Percentiles rank a stretch among this genome's conserved stretches.
These are phyloP conservation scores for Parastagonospora avenae DNA, from an alignment of 2,329 filamentous ascomycete genomes.

Conservation along the genomic window DNA sequence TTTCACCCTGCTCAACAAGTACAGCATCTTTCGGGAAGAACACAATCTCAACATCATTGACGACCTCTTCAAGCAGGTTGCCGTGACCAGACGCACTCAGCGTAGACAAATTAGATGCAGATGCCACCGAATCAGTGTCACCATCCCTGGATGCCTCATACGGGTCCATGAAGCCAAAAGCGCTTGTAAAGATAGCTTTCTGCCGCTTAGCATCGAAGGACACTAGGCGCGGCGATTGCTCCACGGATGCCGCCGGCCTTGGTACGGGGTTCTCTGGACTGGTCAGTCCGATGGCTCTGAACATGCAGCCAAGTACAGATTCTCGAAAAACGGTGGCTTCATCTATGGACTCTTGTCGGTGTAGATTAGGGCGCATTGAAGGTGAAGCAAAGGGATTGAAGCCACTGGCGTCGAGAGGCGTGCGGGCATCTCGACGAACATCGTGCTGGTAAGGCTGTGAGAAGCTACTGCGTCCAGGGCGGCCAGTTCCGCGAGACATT, in stretches of 20 bases:
- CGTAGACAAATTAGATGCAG: slow-evolving; percentile 50
- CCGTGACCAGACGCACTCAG: slow-evolving; percentile 64
- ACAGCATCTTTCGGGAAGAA: slow-evolving; percentile 95
- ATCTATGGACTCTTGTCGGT: slow-evolving; percentile 80
- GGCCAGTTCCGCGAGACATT: slow-evolving; percentile 65
- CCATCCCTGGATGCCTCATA: slow-evolving; percentile 79
- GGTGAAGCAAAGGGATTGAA: slow-evolving; percentile 50
- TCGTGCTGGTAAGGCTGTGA: slow-evolving; percentile 55
- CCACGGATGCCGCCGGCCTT: slow-evolving; percentile 70
- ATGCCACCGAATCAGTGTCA: slow-evolving; percentile 83
- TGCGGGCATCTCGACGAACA: slow-evolving; percentile 46
- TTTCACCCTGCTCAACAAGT: slow-evolving; percentile 92
- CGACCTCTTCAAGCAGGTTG: slow-evolving; percentile 78
- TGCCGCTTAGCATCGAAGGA: slow-evolving; percentile 83
- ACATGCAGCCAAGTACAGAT: slow-evolving; percentile 92
- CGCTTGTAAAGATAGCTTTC: slow-evolving; percentile 81
- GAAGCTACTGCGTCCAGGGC: slow-evolving; percentile 52
- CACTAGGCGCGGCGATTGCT: slow-evolving; percentile 81
- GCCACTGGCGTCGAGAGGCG: slow-evolving; percentile 52
- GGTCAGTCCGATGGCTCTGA: slow-evolving; percentile 86
- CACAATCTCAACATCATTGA: slow-evolving; percentile 93
- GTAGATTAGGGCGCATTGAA: slow-evolving; percentile 50
- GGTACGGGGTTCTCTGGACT: slow-evolving; percentile 68
- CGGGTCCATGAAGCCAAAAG: slow-evolving; percentile 88
- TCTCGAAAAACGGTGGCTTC: slow-evolving; percentile 89